Evolutionary conservation across 2,329 filamentous ascomycete genomes (phyloP).

Genomic region (Exophiala xenobiotica): DNA sequence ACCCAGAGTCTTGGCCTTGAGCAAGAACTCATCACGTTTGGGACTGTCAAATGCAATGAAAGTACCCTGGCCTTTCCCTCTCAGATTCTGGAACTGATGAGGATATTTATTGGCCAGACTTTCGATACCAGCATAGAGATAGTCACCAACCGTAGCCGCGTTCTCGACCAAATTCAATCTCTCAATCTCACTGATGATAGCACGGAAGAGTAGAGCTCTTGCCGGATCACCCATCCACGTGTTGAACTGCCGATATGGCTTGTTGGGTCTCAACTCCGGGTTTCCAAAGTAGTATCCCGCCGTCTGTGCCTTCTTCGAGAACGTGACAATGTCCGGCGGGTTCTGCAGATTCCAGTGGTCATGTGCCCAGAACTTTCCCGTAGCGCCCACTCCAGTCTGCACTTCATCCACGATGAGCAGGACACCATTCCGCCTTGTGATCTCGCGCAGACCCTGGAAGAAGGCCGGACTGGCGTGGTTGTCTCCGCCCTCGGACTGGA

Average conservation of each 20-base stretch:
- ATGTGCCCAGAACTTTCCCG: conserved; percentile 94
- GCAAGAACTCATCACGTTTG: conserved; percentile 73
- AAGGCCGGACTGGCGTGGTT: conserved; percentile 88
- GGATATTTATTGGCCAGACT: conserved; percentile 69
- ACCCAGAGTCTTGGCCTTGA: conserved; percentile 73
- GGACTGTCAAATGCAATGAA: conserved; percentile 92
- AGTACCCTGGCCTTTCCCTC: conserved; percentile 83
- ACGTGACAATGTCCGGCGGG: conserved; percentile 90
- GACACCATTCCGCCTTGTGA: conserved; percentile 68
- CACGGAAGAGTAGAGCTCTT: conserved; percentile 79
- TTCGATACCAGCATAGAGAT: conserved; percentile 71
- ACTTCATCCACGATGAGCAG: conserved; percentile 87
- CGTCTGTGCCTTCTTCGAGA: conserved; percentile 92
- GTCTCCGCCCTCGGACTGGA: conserved; percentile 91
- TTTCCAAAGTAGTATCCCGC: conserved; percentile 90
- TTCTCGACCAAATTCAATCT: conserved; percentile 73
- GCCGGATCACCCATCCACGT: conserved; percentile 96
- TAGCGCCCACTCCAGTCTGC: conserved; percentile 88
- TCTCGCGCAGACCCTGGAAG: conserved; percentile 77
- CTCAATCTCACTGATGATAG: conserved; percentile 79
- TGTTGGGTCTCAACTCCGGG: conserved; percentile 77
- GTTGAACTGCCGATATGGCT: conserved; percentile 95
- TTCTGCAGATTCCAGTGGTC: conserved; percentile 83
- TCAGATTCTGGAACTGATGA: conserved; percentile 74
- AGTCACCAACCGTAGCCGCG: conserved; percentile 75